A percentile compares a stretch with the other conserved stretches of the same genome.
These are phyloP conservation scores for Pyrus hybrid DNA, from an alignment of 331 rosid species.

Conservation along the genomic window DNA sequence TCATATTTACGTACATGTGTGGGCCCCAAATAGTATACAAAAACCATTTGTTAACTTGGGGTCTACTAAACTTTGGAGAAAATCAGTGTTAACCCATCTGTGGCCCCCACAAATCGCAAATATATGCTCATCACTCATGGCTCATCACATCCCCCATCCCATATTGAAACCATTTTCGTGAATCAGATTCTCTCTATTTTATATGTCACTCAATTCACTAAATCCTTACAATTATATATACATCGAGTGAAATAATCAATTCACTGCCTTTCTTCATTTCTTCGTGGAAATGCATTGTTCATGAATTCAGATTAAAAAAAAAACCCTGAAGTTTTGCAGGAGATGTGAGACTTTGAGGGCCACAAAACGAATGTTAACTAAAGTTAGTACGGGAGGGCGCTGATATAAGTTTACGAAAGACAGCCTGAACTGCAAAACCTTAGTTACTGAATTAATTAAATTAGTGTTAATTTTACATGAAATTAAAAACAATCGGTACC, in stretches of 20 bases:
- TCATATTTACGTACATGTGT: too few species aligned
- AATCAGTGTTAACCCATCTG: background rate
- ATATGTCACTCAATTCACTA: background rate
- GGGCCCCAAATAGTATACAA: too few species aligned
- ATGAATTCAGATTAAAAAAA: background rate
- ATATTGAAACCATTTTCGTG: background rate
- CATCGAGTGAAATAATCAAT: background rate
- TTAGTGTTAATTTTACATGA: background rate
- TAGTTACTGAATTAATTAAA: background rate
- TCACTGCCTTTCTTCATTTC: background rate
- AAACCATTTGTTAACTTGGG: background rate
- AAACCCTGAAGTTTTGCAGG: background rate
- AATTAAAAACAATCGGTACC: slow-evolving; percentile 2
- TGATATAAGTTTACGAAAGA: background rate
- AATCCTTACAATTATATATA: background rate
- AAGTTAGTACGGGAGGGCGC: background rate
- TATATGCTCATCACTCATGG: background rate
- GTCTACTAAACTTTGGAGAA: background rate
- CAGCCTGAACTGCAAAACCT: background rate
- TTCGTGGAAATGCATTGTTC: background rate
- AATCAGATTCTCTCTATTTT: background rate
- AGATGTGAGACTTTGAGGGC: background rate
- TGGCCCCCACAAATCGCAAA: background rate
- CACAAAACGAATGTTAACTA: background rate
- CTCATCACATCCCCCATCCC: background rate